Base-by-base conservation (phyloP, 1,139 yeast genomes). In the Zhuliangozyma blackwelliae region DNA sequence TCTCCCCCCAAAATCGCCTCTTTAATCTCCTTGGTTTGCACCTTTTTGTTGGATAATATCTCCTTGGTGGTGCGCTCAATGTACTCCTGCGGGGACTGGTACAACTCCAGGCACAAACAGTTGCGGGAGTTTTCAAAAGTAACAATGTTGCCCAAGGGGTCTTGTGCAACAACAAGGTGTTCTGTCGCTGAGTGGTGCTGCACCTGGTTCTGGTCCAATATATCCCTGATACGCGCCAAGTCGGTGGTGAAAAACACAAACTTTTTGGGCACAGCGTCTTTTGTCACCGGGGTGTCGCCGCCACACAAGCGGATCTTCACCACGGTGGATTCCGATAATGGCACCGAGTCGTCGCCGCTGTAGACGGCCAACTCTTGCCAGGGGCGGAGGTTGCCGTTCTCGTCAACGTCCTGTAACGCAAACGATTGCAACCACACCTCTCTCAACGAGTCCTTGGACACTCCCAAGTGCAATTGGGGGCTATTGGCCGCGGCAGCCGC, bases 351-450 rank as follows among this genome's bases (percentile, higher is more conserved):
- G 45, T 70, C 75, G 13, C 82, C 86, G 40, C 79, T 75, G 52
- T 77, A 76, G 32, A 75, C 63, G 32, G 63, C 57, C 41, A 70
- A 56, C 48, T 80, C 84, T 49, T 79, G 84, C 61, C 77, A 65
- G 11, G 88, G 88, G 30, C 69, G 62, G 43, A 76, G 55, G 49
- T 64, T 59, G 2, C 80, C 81, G 32, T 63, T 52, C 16, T 51
- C 55, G 47, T 72, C 77, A 20, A 63, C 40, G 47, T 73, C 72
- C 36, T 77, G 75, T 33, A 81, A 63, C 20, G 86, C 86, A 57
- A 79, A 82, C 20, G 79, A 65, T 51, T 82, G 85, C 33, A 83
- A 54, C 92, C 94, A 84, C 31, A 77, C 60, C 57, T 84, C 94
- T 46, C 69, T 72, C 36, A 79, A 51, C 1, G 89, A 82, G 46